Evolutionary conservation across 495 filamentous ascomycete species (phyloP), one percentile per base, ranked within the genome.

Genomic region (Pyrenula massariospora): DNA sequence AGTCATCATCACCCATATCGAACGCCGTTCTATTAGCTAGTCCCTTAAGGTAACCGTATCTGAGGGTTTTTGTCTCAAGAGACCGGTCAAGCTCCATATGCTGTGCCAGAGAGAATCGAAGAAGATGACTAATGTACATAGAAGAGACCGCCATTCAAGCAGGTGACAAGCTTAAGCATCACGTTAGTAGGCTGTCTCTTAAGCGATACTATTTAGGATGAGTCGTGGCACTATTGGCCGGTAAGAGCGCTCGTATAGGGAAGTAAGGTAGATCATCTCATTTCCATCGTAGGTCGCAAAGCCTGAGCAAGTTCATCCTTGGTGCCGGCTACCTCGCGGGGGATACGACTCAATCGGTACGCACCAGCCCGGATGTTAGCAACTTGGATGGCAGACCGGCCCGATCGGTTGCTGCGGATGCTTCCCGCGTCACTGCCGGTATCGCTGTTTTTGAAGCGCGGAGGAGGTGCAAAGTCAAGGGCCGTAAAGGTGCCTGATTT

Each of bases 391-490:
- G 77, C 73, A 0, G 88, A 92, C 56, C 96, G 84, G 22, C 85
- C 91, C 57, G 85, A 90, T 2, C 78, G 77, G 71, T 84, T 89
- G 72, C 89, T 95, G 62, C 87, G 86, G 62, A 96, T 89, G 64
- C 89, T 94, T 57, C 92, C 93, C 0, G 89, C 79, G 59, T 97
- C 93, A 63, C 90, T 96, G 51, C 66, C 76, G 55, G 70, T 73
- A 53, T 90, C 88, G 53, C 70, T 70, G 60, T 86, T 86, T 68
- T 79, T 86, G 70, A 95, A 92, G 54, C 88, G 86, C 54, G 85
- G 83, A 48, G 90, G 92, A 23, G 92, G 91, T n/a, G 91, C 91
- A 68, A 98, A 98, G 71, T 97, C 94, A 24, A 98, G 80, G 11
- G 74, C 85, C 1, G 91, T 95, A 66, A 88, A 98, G 2, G 90